Percentiles rank a stretch among this genome's conserved stretches.
These are phyloP conservation scores for Juncus inflexus DNA, from an alignment of 176 grass and related monocot genomes.

Conservation along the genomic window DNA sequence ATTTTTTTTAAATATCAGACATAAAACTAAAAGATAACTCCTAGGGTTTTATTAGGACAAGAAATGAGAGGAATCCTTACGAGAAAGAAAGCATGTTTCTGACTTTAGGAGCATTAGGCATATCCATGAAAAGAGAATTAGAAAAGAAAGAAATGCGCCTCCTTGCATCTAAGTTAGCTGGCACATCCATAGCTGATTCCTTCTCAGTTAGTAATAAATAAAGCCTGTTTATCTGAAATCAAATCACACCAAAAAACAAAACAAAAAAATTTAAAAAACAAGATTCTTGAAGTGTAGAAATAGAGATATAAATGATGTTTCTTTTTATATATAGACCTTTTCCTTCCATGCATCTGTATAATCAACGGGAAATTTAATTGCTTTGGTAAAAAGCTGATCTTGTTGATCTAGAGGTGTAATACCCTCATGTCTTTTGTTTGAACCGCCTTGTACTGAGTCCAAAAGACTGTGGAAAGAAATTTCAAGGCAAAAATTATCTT, in stretches of 20 bases:
- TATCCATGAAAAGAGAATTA: conserved; percentile 99
- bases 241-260: conserved; percentile 14
- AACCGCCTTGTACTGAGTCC: conserved; percentile 60
- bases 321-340: conserved; percentile 51
- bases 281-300: conserved; percentile 8
- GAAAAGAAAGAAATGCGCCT: conserved; percentile 96
- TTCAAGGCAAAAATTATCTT: conserved; percentile 3
- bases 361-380: conserved; percentile 81
- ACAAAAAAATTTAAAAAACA: conserved; percentile 21
- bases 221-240: conserved; percentile 77
- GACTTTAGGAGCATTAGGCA: conserved; percentile 95
- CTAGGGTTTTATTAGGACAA: conserved; percentile 7
- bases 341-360: conserved; percentile 85
- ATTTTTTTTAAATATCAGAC: not conserved
- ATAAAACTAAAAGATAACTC: conserved; percentile 13
- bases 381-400: conserved; percentile 73
- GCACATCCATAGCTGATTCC: conserved; percentile 99
- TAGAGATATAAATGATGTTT: not conserved
- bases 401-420: conserved; percentile 88
- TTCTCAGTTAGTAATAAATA: conserved; percentile 88
- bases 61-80: conserved; percentile 51
- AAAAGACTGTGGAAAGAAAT: conserved; percentile 42
- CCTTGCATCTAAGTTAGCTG: conserved; percentile 85
- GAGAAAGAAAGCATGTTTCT: conserved; percentile 95
- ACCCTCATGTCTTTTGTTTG: conserved; percentile 47